These are phyloP conservation scores for Craterostigma plantagineum DNA, from an alignment of 257 asterid species.

Conservation along the genomic window DNA sequence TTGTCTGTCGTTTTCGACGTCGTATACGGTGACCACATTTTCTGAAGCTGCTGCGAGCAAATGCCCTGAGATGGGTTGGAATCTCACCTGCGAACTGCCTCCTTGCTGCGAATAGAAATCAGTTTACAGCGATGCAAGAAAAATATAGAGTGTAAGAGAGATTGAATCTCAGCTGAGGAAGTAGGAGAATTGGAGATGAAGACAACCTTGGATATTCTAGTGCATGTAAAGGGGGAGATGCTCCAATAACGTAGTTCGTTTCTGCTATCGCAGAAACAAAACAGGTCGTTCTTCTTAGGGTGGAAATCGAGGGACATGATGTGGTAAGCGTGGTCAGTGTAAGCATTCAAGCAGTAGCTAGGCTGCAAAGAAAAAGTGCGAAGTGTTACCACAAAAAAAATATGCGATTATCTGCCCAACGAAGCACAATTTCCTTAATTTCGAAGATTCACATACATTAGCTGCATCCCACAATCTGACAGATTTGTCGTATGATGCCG, in stretches of 20 bases:
- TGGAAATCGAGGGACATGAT: constrained; percentile 93
- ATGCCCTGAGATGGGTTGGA: constrained; percentile 84
- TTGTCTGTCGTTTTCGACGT: constrained; percentile 63
- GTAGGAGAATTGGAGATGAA: not conserved
- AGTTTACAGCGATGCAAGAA: not conserved
- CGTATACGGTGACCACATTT: constrained; percentile 69
- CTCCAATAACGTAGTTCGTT: constrained; percentile 95
- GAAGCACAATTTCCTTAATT: not conserved
- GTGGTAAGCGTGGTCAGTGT: constrained; percentile 75
- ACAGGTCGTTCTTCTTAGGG: constrained; percentile 85
- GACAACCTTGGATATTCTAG: constrained; percentile 61
- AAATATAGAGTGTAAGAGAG: no score
- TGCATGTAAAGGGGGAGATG: constrained; percentile 50
- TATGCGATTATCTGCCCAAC: no score
- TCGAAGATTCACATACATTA: constrained; percentile 37
- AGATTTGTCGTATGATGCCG: constrained; percentile 89
- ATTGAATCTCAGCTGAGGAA: not conserved
- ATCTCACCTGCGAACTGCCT: constrained; percentile 76
- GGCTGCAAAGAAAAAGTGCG: constrained; percentile 26
- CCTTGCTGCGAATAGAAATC: constrained; percentile 25
- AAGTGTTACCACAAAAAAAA: not conserved
- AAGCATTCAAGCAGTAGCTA: constrained; percentile 63
- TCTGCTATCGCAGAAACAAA: constrained; percentile 88
- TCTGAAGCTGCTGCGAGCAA: constrained; percentile 95
- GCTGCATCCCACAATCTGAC: constrained; percentile 98